Evolutionary conservation across 495 filamentous ascomycete species (phyloP).

Genomic region (Hypoxylon subgilvum): DNA sequence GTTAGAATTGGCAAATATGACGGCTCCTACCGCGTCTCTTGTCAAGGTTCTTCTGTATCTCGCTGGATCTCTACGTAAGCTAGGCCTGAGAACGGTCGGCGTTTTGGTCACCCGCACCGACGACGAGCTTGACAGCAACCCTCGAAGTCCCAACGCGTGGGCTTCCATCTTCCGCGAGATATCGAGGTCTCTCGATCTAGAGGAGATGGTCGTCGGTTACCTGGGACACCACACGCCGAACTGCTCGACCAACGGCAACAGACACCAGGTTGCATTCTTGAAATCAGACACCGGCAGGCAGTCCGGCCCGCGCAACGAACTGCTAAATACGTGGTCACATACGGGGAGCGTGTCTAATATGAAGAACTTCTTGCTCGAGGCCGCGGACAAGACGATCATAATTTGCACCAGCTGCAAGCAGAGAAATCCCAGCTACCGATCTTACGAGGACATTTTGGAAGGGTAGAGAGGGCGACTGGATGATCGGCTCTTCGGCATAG

Average conservation of each 20-base stretch:
- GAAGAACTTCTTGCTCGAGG: slow-evolving; percentile 28
- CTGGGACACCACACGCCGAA: slow-evolving; percentile 28
- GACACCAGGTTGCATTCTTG: slow-evolving; percentile 37
- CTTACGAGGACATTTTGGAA: slow-evolving; percentile 25
- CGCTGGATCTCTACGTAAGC: slow-evolving; percentile 17
- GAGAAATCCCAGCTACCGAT: slow-evolving; percentile 25
- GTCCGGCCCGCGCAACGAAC: slow-evolving; percentile 14
- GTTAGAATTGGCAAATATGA: slow-evolving; percentile 31
- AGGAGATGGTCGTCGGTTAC: slow-evolving; percentile 10
- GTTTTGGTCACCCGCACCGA: slow-evolving; percentile 15
- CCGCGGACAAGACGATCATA: slow-evolving; percentile 31
- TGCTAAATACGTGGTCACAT: slow-evolving; percentile 26
- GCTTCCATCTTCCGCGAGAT: slow-evolving; percentile 25
- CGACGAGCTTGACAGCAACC: slow-evolving; percentile 34
- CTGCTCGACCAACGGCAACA: slow-evolving; percentile 16
- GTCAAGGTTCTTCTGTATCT: slow-evolving; percentile 21
- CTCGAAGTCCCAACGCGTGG: slow-evolving; percentile 33
- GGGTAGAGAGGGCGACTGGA: not conserved
- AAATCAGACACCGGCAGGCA: slow-evolving; percentile 25
- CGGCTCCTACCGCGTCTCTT: slow-evolving; percentile 11
- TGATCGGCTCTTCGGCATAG: no score
- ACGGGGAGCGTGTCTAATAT: slow-evolving; percentile 7
- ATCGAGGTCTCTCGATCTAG: slow-evolving; percentile 12
- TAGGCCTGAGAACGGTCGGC: slow-evolving; percentile 20
- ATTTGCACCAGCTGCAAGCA: slow-evolving; percentile 30